A percentile compares a stretch with the other conserved stretches of the same genome.
Conservation (phyloP, 169 alveolate species). For the Cryptosporidium canis region DNA sequence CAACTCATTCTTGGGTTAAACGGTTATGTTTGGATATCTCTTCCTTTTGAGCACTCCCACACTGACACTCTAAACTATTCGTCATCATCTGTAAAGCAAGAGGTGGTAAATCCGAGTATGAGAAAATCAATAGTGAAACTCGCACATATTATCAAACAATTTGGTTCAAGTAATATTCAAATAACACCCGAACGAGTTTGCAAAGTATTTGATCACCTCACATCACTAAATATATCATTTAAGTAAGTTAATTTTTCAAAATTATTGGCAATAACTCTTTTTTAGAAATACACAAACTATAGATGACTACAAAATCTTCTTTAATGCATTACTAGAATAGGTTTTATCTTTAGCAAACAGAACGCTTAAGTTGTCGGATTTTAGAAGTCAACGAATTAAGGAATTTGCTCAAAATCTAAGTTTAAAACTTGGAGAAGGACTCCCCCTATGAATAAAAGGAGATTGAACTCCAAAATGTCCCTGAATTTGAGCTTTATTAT, state of each 20-base stretch:
- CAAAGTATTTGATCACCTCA: conserved; percentile 21
- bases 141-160: conserved; percentile 25
- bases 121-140: conserved; percentile 16
- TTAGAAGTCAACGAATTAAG: background rate
- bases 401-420: conserved; percentile 14
- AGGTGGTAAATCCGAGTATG: conserved; percentile 13
- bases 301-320: background rate
- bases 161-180: conserved; percentile 37
- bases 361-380: background rate
- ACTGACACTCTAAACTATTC: conserved; percentile 64
- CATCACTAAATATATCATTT: background rate
- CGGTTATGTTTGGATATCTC: conserved; percentile 86
- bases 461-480: conserved; percentile 16
- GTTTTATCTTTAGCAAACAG: background rate
- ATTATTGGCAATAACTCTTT: background rate
- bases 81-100: conserved; percentile 25
- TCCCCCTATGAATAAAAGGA: conserved; percentile 20
- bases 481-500: background rate
- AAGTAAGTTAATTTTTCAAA: conserved; percentile 19
- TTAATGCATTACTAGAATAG: background rate
- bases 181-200: conserved; percentile 48
- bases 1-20: conserved; percentile 89
- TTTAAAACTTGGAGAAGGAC: conserved; percentile 62
- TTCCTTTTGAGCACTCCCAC: conserved; percentile 73
- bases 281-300: background rate